Evolutionary conservation across 495 filamentous ascomycete genomes (phyloP), one percentile per base, ranked within the genome.

Genomic region (Penicillium bialowiezense): DNA sequence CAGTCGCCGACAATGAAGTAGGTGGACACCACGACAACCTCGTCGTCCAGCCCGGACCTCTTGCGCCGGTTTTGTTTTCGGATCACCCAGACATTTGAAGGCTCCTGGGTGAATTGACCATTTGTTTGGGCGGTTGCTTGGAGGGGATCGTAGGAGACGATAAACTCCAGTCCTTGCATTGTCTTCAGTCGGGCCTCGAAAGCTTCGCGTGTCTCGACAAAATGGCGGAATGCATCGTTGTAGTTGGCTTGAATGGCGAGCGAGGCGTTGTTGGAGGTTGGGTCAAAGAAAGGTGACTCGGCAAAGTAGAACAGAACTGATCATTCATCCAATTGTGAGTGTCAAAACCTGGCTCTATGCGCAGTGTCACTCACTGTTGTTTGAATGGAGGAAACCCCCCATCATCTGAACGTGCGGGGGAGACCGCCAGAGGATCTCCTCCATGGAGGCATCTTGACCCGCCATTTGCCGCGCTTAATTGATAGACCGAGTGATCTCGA

Each of bases 211-310:
- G 86, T 90, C 50, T 77, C 66, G 24, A 88, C 63, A 26, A 86
- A 70, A 41, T 81, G 72, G 7, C 81, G 73, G 44, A 80, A 76
- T 64, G 88, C 79, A 56, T 80, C 78, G 61, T 91, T 90, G 72
- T 78, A 84, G 50, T 77, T 78, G 19, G 89, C 86, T 65, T 97
- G 91, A 44, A 77, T 81, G 49, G 80, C 79, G 34, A 96, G 64
- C 5, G 85, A 79, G 49, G 82, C 83, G 65, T 97, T 97, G 69
- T 96, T 97, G 28, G 89, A 91, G 7, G 84, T 90, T 19, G 71
- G 74, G 60, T 98, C 93, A 67, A 88, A 97, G 75, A 96, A 98
- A 0, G 90, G 89, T 2, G 90, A 96, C 52, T 86, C 70, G 40
- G 83, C 80, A 64, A 98, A 97, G 68, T 98, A 98, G 69, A 85